Percentiles rank a stretch among this genome's conserved stretches.
phyloP scores from a whole-genome alignment of 805 yeast species.

The Pichia thaimueangensis region DNA sequence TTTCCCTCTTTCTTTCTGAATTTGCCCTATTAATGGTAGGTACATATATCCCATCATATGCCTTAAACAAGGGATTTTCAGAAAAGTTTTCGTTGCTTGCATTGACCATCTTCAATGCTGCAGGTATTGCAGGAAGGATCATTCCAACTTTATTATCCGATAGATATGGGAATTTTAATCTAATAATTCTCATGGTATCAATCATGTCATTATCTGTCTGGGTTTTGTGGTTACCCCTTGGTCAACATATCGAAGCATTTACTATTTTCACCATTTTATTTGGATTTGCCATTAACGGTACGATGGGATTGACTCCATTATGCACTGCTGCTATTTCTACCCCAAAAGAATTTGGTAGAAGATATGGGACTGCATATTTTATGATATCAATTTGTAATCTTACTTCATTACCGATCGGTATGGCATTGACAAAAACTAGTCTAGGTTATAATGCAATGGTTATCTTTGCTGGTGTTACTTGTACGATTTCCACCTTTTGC shows the following conservation, averaged over 20 bases:
- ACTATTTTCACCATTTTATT: conserved; percentile 47
- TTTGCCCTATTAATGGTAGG: conserved; percentile 44
- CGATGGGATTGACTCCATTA: conserved; percentile 59
- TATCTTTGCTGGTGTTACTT: conserved; percentile 27
- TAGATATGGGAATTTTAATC: conserved; percentile 38
- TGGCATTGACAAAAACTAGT: conserved; percentile 25
- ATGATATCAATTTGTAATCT: conserved; percentile 38
- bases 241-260: conserved; percentile 35
- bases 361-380: conserved; percentile 64
- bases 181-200: conserved; percentile 32
- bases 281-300: conserved; percentile 58
- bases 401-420: conserved; percentile 42
- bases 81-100: conserved; percentile 37
- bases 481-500: conserved; percentile 19
- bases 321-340: conserved; percentile 63
- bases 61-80: conserved; percentile 41
- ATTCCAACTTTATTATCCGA: conserved; percentile 42
- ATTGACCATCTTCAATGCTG: conserved; percentile 38
- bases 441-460: conserved; percentile 29
- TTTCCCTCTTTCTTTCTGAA: conserved; percentile 43
- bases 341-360: conserved; percentile 58
- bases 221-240: conserved; percentile 60
- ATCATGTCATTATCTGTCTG: conserved; percentile 40
- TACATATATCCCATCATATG: conserved; percentile 55
- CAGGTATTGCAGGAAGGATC: conserved; percentile 40